phyloP scores from a whole-genome alignment of 176 grass and related monocot genomes.

The Lolium rigidum region DNA sequence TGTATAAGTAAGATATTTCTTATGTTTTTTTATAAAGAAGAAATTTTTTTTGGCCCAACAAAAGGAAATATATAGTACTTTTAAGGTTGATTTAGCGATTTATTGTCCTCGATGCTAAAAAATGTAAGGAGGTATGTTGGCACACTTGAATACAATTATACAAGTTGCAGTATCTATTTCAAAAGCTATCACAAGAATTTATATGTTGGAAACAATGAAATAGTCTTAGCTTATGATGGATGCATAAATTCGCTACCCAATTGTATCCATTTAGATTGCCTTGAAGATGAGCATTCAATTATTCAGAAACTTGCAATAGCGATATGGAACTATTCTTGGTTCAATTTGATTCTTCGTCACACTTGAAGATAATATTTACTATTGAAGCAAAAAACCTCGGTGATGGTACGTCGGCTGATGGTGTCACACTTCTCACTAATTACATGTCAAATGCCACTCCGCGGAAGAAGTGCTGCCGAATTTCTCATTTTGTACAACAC shows the following conservation, averaged over 20 bases:
- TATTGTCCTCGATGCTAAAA: neutral
- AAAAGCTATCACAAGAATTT: neutral
- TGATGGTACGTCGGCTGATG: too few relatives aligned
- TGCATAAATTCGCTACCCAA: neutral
- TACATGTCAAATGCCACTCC: too few relatives aligned
- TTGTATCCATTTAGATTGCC: too few relatives aligned
- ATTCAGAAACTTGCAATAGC: too few relatives aligned
- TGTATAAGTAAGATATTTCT: constrained; percentile 3
- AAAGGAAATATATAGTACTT: constrained; percentile 1
- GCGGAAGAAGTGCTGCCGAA: too few relatives aligned
- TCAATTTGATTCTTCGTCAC: too few relatives aligned
- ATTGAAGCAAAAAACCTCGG: too few relatives aligned
- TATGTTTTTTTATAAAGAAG: neutral
- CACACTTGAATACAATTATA: neutral
- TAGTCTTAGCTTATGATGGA: neutral
- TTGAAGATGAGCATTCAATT: too few relatives aligned
- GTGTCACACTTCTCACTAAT: too few relatives aligned
- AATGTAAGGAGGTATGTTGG: neutral
- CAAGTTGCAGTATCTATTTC: constrained; percentile 5
- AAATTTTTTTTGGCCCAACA: neutral
- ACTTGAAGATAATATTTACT: too few relatives aligned
- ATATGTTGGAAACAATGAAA: neutral
- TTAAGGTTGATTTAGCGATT: neutral
- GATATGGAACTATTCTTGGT: too few relatives aligned
- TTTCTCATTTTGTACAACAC: too few relatives aligned